Evolutionary conservation across 371 early-diverging fungal species (phyloP), one percentile per base, ranked within the genome.

Genomic region (Mucor racemosus): DNA sequence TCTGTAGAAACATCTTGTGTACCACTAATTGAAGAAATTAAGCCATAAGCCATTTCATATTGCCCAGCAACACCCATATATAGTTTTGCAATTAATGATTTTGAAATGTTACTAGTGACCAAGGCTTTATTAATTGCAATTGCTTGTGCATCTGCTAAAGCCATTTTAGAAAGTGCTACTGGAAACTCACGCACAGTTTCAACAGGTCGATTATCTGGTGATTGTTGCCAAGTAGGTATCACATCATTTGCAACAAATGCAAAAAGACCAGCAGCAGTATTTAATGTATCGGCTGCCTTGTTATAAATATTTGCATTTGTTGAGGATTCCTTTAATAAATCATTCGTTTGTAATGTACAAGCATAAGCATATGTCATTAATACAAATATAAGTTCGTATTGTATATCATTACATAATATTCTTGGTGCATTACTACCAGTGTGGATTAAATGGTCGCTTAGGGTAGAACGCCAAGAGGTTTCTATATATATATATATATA

Each of bases 391-490:
- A 85, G 78, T 54, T 89, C 89, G 60, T 86, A 87, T 56, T 85
- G 76, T 39, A 88, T 86, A 14, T 80, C 84, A 55, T 71, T 67
- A 21, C 87, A 84, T 21, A 76, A 66, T 9, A 89, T 78, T 35
- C 86, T 81, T 13, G 87, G 86, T 61, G 86, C 84, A 70, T 87
- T 84, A n/a, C 86, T 86, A 4, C 86, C 81, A 5, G 82, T 78
- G 13, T 81, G 77, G 42, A 82, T 85, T 36, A 77, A 64, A 58
- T 82, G 82, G 40, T 78, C 82, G 56, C 85, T 85, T 4, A 87
- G 54, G 1, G 87, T 84, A 7, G 87, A 87, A 4, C 88, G 79
- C 89, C 89, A 89, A 66, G 86, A 85, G 15, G 87, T 86, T 65
- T 87, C 88, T 88, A 74, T 35, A 60, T 31, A n/a, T 34, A 46